Percentiles rank a stretch among this genome's conserved stretches.
Evolutionary conservation across 2,329 filamentous ascomycete species (phyloP).

Genomic region (Endothia cerciana): DNA sequence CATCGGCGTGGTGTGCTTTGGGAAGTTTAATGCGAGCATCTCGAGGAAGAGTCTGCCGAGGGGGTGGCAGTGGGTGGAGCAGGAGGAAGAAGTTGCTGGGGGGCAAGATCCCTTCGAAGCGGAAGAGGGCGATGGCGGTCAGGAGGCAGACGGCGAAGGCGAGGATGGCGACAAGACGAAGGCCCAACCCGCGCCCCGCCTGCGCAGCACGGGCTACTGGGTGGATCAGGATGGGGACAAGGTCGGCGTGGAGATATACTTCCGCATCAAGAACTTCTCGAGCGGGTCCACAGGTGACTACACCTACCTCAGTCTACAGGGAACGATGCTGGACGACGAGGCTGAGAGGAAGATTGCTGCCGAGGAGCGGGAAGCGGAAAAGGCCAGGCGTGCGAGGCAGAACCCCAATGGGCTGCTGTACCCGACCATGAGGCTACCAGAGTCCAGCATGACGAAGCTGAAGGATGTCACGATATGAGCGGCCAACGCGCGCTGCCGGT

Average conservation of each 20-base stretch:
- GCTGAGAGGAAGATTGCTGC: conserved; percentile 66
- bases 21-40: conserved; percentile 89
- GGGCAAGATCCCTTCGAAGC: conserved; percentile 34
- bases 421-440: conserved; percentile 47
- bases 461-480: conserved; percentile 24
- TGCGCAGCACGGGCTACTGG: conserved; percentile 72
- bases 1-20: conserved; percentile 85
- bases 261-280: conserved; percentile 85
- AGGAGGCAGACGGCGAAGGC: conserved; percentile 38
- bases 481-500: background rate
- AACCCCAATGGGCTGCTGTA: conserved; percentile 38
- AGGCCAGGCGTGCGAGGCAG: conserved; percentile 43
- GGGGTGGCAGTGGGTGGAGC: conserved; percentile 79
- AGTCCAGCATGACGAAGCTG: conserved; percentile 59
- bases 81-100: conserved; percentile 45
- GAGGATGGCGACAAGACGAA: conserved; percentile 42
- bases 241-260: conserved; percentile 72
- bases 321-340: conserved; percentile 75
- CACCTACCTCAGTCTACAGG: conserved; percentile 83
- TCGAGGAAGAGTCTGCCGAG: conserved; percentile 74
- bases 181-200: conserved; percentile 56
- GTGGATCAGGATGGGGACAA: conserved; percentile 70
- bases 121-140: conserved; percentile 29
- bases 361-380: conserved; percentile 51
- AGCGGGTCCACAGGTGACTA: conserved; percentile 74